A percentile compares a stretch with the other conserved stretches of the same genome.
phyloP scores from a whole-genome alignment of 2,329 filamentous ascomycete species.

The Ophiocordyceps robertsii region DNA sequence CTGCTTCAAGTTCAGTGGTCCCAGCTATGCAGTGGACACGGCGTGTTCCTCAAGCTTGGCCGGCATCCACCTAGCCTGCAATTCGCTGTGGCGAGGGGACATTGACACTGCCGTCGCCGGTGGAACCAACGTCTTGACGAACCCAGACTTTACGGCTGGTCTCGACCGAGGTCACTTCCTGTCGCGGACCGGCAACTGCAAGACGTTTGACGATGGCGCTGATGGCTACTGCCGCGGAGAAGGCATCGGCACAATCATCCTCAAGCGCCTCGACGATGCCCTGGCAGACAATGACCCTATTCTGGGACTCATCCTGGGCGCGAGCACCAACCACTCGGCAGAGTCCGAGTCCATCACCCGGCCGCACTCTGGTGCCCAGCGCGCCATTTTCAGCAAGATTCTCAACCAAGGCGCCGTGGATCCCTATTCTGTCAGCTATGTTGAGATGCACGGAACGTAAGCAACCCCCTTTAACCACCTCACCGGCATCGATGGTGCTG shows the following conservation, averaged over 20 bases:
- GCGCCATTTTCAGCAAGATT: conserved; percentile 50
- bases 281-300: conserved; percentile 63
- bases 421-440: conserved; percentile 64
- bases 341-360: conserved; percentile 75
- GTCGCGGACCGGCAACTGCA: conserved; percentile 40
- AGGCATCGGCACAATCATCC: conserved; percentile 57
- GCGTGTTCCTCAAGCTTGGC: conserved; percentile 65
- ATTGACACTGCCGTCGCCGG: conserved; percentile 73
- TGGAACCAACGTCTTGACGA: conserved; percentile 49
- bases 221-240: conserved; percentile 78
- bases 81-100: conserved; percentile 55
- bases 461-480: neutral
- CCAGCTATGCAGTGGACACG: conserved; percentile 59
- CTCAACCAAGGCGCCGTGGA: conserved; percentile 45
- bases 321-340: conserved; percentile 42
- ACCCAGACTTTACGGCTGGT: conserved; percentile 67
- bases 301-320: conserved; percentile 62
- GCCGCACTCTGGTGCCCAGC: conserved; percentile 66
- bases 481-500: no score
- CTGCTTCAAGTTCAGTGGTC: conserved; percentile 64
- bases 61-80: conserved; percentile 57
- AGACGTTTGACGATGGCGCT: conserved; percentile 68
- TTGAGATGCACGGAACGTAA: conserved; percentile 77
- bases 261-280: conserved; percentile 72
- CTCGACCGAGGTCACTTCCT: conserved; percentile 67